Conservation (phyloP, 352 stramenopile genomes). For the Globisporangium acanthophoron region DNA sequence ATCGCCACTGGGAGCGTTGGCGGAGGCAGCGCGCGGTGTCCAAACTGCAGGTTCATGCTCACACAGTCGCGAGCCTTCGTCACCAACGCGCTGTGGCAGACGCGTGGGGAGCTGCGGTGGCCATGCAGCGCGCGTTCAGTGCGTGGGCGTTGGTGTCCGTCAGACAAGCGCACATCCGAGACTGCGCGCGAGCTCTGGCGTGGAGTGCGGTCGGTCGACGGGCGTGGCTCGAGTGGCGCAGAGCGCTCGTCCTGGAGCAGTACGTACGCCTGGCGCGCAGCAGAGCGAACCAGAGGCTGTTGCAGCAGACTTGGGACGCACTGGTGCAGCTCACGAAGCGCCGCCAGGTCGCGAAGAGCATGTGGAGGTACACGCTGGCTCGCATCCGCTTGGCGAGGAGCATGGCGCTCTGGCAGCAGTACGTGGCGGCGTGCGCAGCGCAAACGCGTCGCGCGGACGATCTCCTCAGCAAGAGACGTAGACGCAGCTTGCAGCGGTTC, state of each 20-base stretch:
- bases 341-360: conserved; percentile 13
- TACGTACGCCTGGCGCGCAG: background rate
- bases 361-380: conserved; percentile 16
- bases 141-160: background rate
- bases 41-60: background rate
- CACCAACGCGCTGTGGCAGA: background rate
- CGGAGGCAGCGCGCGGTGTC: background rate
- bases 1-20: background rate
- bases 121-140: background rate
- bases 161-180: background rate
- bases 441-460: background rate
- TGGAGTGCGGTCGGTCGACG: conserved; percentile 4
- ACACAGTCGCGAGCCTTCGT: background rate
- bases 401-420: conserved; percentile 6
- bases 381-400: conserved; percentile 5
- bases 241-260: conserved; percentile 1
- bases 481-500: background rate
- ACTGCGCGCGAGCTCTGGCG: background rate
- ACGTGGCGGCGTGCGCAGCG: background rate
- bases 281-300: background rate
- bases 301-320: conserved; percentile 6
- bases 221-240: conserved; percentile 6
- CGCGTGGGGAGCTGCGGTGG: background rate
- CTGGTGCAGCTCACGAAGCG: conserved; percentile 19
- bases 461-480: background rate